These are phyloP conservation scores for Diaporthe sp. DNA, from an alignment of 2,329 filamentous ascomycete species.

Conservation along the genomic window DNA sequence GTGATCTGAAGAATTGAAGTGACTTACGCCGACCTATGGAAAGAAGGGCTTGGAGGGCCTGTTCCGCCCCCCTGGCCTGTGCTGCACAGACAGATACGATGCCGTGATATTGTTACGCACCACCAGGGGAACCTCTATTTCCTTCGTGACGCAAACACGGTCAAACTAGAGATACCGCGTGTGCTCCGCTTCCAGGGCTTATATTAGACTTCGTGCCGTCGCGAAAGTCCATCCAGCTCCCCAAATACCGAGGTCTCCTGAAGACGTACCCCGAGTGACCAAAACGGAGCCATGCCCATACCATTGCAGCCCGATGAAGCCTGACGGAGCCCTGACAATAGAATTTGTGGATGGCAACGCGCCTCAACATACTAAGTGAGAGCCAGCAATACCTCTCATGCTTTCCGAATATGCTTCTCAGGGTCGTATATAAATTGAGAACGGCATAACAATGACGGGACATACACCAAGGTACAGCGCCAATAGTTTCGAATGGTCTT, in stretches of 20 bases:
- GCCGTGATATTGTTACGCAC: background rate
- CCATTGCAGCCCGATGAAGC: background rate
- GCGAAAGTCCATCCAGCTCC: background rate
- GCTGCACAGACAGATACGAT: background rate
- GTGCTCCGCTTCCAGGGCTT: background rate
- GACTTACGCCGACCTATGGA: too few relatives aligned
- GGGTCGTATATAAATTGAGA: background rate
- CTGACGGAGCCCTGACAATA: background rate
- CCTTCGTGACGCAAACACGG: background rate
- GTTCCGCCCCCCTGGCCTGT: background rate
- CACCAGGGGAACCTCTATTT: background rate
- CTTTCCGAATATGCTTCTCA: background rate
- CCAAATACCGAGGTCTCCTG: background rate
- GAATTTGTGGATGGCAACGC: background rate
- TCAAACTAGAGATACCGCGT: background rate
- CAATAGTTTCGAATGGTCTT: background rate
- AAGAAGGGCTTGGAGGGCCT: too few relatives aligned
- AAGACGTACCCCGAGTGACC: background rate
- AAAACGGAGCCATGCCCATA: too few relatives aligned
- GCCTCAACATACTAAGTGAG: background rate
- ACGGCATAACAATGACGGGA: background rate
- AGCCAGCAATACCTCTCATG: background rate
- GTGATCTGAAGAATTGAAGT: background rate
- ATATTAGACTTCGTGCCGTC: background rate
- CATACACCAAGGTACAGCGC: background rate